Percentiles rank a stretch among this genome's conserved stretches.
Evolutionary conservation across 2,329 filamentous ascomycete genomes (phyloP).

Genomic region (Erysiphe pulchra): DNA sequence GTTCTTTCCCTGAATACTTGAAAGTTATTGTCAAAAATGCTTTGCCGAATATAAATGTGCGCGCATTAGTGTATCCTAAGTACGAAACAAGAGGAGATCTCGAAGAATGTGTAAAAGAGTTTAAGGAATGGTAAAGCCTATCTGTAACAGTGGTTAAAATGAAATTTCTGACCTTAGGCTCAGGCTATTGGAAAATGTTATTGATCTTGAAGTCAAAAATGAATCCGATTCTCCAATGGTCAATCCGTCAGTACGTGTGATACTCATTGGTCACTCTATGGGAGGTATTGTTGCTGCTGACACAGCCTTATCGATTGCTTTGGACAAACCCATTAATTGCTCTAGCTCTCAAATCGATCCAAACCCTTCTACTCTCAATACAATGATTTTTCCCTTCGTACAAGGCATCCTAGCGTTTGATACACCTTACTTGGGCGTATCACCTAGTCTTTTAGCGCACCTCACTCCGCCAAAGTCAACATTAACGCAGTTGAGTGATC

Average conservation of each 20-base stretch:
- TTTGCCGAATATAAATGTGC: slow-evolving; percentile 42
- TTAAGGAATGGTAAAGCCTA: slow-evolving; percentile 37
- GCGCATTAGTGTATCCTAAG: slow-evolving; percentile 47
- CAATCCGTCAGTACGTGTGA: slow-evolving; percentile 58
- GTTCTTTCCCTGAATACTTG: slow-evolving; percentile 48
- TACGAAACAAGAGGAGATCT: slow-evolving; percentile 66
- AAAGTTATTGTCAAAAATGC: slow-evolving; percentile 34
- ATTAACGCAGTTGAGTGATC: slow-evolving; percentile 35
- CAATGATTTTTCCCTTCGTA: slow-evolving; percentile 79
- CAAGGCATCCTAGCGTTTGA: slow-evolving; percentile 82
- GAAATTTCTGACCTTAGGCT: slow-evolving; percentile 1
- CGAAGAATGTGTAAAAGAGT: slow-evolving; percentile 40
- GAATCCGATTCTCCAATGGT: slow-evolving; percentile 60
- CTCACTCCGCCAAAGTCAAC: slow-evolving; percentile 50
- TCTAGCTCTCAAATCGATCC: slow-evolving; percentile 1
- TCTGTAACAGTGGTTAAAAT: neutral
- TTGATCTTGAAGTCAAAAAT: slow-evolving; percentile 73
- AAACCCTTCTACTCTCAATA: slow-evolving; percentile 18
- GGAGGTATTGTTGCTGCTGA: slow-evolving; percentile 88
- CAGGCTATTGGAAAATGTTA: slow-evolving; percentile 74
- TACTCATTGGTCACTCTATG: slow-evolving; percentile 75
- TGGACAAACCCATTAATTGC: slow-evolving; percentile 8
- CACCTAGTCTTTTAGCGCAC: slow-evolving; percentile 62
- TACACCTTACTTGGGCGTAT: slow-evolving; percentile 70
- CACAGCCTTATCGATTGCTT: slow-evolving; percentile 42